phyloP scores from a whole-genome alignment of 192 early-diverging fungal species.

The Podochytrium sp. region DNA sequence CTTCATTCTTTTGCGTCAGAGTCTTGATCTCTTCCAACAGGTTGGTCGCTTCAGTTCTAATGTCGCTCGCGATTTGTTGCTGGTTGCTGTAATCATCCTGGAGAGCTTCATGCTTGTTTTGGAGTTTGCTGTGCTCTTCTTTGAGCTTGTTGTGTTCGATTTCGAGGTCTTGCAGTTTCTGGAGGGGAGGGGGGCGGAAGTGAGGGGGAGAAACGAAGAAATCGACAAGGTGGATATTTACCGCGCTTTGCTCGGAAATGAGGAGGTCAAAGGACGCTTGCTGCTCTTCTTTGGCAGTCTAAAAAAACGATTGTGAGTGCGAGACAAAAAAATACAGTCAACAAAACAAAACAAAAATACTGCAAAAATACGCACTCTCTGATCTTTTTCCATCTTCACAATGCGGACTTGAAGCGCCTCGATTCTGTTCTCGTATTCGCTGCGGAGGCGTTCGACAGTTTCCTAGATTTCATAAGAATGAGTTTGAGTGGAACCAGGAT shows the following conservation, averaged over 20 bases:
- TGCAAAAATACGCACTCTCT: neutral
- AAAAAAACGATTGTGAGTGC: no score
- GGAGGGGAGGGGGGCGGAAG: constrained; percentile 22
- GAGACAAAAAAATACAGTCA: neutral
- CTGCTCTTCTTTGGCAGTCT: constrained; percentile 15
- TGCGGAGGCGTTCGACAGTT: constrained; percentile 26
- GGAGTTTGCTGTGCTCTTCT: constrained; percentile 49
- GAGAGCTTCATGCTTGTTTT: constrained; percentile 65
- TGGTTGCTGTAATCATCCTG: constrained; percentile 76
- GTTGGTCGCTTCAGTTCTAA: constrained; percentile 70
- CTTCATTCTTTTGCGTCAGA: constrained; percentile 65
- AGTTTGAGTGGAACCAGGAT: no score
- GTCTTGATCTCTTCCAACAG: constrained; percentile 71
- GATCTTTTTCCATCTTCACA: constrained; percentile 29
- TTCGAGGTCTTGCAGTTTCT: constrained; percentile 34
- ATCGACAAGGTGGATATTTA: neutral
- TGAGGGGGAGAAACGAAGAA: neutral
- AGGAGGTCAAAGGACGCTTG: constrained; percentile 12
- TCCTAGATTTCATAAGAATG: constrained; percentile 7
- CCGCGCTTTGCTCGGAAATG: constrained; percentile 13
- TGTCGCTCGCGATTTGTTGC: constrained; percentile 73
- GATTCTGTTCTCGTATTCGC: constrained; percentile 21
- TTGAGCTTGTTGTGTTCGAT: constrained; percentile 38
- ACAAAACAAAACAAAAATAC: neutral
- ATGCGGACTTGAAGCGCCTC: constrained; percentile 23